Evolutionary conservation across 768 basidiomycete genomes (phyloP), one percentile per base, ranked within the genome.

Genomic region (Pholiota molesta): DNA sequence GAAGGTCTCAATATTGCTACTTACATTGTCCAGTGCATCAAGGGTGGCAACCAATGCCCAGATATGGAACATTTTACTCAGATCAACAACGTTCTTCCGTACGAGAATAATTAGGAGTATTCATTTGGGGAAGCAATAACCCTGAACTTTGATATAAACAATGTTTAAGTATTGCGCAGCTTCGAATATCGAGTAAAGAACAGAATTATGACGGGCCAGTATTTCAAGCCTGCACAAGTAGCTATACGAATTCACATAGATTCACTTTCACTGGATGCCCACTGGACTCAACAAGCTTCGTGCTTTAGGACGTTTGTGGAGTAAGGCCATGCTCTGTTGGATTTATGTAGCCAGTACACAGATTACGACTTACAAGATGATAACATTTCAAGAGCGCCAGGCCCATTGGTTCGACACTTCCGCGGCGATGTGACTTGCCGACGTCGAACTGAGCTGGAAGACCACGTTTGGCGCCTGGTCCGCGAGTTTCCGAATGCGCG

Each of bases 1-100:
- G 85, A 87, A 69, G 86, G 86, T 0, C 66, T 75, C 39, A 71
- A 74, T 21, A 74, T 79, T 0, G 84, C 77, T 0, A 58, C 64
- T 11, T 68, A 66, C 5, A 69, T 88, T 7, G 77, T 78, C 2
- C 68, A 73, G 13, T 87, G 86, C 59, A 71, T 86, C 39, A 66
- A 67, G 31, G 49, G n/a, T n/a, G n/a, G 61, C 1, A 51, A 55
- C 7, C 55, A 62, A 35, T 75, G 74, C 65, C 62, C 64, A 2
- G 68, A 62, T 21, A 53, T 73, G 55, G 64, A 68, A 55, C 71
- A 66, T 40, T 71, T 71, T 39, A 33, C 65, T n/a, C 63, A 65
- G 21, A 64, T 72, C 1, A 66, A 61, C n/a, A 75, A 73, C 60
- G 57, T 65, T 26, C 39, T 64, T 7, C 72, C 74, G 5, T 75